Evolutionary conservation across 2,329 filamentous ascomycete genomes (phyloP), one percentile per base, ranked within the genome.

Genomic region (Meredithiella fracta): DNA sequence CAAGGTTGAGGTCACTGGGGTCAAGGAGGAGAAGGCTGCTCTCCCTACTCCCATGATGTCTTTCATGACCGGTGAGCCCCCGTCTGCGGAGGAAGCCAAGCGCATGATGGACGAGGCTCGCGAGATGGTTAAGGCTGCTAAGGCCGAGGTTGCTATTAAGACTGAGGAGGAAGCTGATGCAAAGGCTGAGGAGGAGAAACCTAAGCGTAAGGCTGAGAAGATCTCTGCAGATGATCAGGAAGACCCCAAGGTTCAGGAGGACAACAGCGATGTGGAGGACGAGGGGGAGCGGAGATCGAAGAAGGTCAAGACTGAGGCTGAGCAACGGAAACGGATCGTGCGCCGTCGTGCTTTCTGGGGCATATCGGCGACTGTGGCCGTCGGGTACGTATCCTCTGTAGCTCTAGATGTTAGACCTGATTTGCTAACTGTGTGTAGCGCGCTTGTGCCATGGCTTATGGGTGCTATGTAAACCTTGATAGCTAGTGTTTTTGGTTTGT

Each of bases 91-190:
- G 60, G 85, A 92, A 63, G 83, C 89, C 1, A 77, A 85, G 57
- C 78, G 82, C 56, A 89, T 96, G 84, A 83, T 97, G 58, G 82
- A 82, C 26, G 82, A 87, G 64, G 92, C 92, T 31, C 88, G 84
- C 70, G 79, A 83, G 62, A 95, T 96, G 86, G 90, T 96, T 3
- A 78, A 85, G 60, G 81, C 82, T 59, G 77, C 77, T 59, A 71
- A 76, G 60, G 52, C 54, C 22, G n/a, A 51, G 7, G 59, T 63
- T 54, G 56, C 77, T 49, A 76, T 25, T 31, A 70, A 68, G 17
- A 61, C 54, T 42, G 72, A 70, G 61, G 59, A 70, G 65, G 62
- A 65, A 31, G 63, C n/a, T n/a, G n/a, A n/a, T n/a, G n/a, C n/a
- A n/a, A n/a, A n/a, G n/a, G n/a, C n/a, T n/a, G n/a, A 65, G 22